A percentile compares a stretch with the other conserved stretches of the same genome.
phyloP scores from a whole-genome alignment of 768 basidiomycete genomes.

The Royoungia palumana region DNA sequence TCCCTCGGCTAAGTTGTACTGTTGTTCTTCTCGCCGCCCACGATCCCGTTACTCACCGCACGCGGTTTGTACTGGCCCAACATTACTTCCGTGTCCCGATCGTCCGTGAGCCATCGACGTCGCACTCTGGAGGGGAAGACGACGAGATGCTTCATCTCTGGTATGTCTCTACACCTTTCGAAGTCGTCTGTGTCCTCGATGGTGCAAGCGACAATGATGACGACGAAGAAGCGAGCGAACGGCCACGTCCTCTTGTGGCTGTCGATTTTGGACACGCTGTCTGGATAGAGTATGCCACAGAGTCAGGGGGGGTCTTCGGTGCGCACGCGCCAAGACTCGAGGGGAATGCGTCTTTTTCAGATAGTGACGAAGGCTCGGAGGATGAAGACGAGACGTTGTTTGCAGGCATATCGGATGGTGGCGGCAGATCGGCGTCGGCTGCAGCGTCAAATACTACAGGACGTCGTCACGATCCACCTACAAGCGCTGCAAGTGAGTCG shows the following conservation, averaged over 20 bases:
- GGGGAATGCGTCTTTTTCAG: conserved; percentile 24
- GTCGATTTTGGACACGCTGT: conserved; percentile 88
- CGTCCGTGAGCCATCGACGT: conserved; percentile 15
- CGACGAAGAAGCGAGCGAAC: conserved; percentile 37
- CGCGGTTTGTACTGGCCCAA: conserved; percentile 64
- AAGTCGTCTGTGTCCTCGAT: conserved; percentile 65
- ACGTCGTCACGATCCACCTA: neutral
- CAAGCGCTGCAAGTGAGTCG: conserved; percentile 5
- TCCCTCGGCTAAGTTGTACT: conserved; percentile 68
- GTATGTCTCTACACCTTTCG: conserved; percentile 70
- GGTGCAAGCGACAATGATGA: conserved; percentile 28
- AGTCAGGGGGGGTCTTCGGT: conserved; percentile 27
- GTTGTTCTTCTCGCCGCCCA: conserved; percentile 66
- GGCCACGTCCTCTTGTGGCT: conserved; percentile 68
- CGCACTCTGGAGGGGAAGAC: conserved; percentile 29
- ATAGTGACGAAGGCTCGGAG: conserved; percentile 29
- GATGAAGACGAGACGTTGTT: conserved; percentile 16
- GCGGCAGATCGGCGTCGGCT: neutral
- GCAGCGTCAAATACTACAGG: conserved; percentile 4
- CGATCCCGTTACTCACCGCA: conserved; percentile 56
- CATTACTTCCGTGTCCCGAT: conserved; percentile 75
- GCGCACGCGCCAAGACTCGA: conserved; percentile 29
- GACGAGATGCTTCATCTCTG: conserved; percentile 64
- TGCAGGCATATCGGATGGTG: conserved; percentile 9
- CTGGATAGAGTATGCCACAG: conserved; percentile 63